Evolutionary conservation across 371 early-diverging fungal species (phyloP), one percentile per base, ranked within the genome.

Genomic region (Chytridiales sp.): DNA sequence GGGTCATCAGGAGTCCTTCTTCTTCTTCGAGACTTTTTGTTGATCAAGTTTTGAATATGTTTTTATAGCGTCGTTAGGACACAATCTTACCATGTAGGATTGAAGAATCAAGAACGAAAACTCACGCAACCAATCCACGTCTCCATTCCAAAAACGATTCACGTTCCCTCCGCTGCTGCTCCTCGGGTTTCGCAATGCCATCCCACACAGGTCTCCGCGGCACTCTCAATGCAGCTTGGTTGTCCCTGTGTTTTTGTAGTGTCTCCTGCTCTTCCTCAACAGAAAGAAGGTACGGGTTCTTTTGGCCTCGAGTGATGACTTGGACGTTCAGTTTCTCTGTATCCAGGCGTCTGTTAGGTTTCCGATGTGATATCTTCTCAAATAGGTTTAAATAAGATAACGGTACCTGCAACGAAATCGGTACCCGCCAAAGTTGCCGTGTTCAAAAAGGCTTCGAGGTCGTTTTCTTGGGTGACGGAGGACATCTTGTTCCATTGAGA

Each of bases 341-440:
- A 21, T 17, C 11, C 30, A 59, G 4, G 17, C 35, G 6, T 5
- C 4, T 40, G 24, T n/a, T 29, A 38, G 30, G 34, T 35, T 13
- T 67, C 6, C 24, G 36, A 66, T 3, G 22, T 61, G 64, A 59
- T 9, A 3, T 13, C 61, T 19, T n/a, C 5, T 32, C 15, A 17
- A 35, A 21, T 31, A 53, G 21, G 29, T 24, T 56, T n/a, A 27
- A 26, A 55, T 53, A 15, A 5, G 26, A 24, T 47, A 17, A 44
- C 2, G 63, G 70, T 77, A 83, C 89, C 91, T 50, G 97, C 96
- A 13, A 94, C 91, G 68, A 98, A 98, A 61, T 94, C 94, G 24
- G 94, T 94, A 42, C 90, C 97, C 4, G 95, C 95, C 59, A 97
- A 80, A 56, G 90, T 86, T 4, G 98, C 98, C n/a, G 94, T 92